Evolutionary conservation across 2,329 filamentous ascomycete genomes (phyloP), one percentile per base, ranked within the genome.

Genomic region (Talaromyces verruculosus): DNA sequence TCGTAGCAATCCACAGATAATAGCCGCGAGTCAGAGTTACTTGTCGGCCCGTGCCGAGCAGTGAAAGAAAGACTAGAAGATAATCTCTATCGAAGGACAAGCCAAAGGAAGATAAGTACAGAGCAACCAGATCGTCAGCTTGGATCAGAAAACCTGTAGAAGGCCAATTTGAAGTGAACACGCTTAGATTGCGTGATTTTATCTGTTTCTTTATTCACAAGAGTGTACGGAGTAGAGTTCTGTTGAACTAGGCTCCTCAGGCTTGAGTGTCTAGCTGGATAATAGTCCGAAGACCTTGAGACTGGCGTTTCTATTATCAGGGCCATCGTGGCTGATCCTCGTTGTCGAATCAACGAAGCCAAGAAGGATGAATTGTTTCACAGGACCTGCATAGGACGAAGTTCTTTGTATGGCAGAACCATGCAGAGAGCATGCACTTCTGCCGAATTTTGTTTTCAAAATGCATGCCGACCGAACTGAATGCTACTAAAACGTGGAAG

Each of bases 21-120:
- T 4, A 55, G 10, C 30, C 30, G 8, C 30, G 51, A 55, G 51
- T 55, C 51, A 19, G 28, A 55, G 7, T 33, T 35, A 35, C 28
- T 55, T n/a, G 5, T 55, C 51, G 51, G 51, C 17, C 51, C 51
- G 51, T 55, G 51, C 51, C 51, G 51, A 55, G 28, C n/a, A 55
- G n/a, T 55, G 17, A 35, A 19, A 37, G 47, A 55, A 55, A 35
- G 51, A 55, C n/a, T 8, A 55, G 19, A 33, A 11, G 13, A 51
- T 33, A 4, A 33, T 17, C 28, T 10, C 28, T n/a, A 22, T 6
- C 22, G 28, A 53, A 33, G 15, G 28, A 53, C 7, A 53, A 19
- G 25, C 15, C 15, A 33, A 33, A 2, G 49, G 28, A 5, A 33
- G 2, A 33, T 10, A 19, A 53, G 13, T 28, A 49, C 22, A 28